Evolutionary conservation across 345 rosid species (phyloP), one percentile per base, ranked within the genome.

Genomic region (Lepidium didymum): DNA sequence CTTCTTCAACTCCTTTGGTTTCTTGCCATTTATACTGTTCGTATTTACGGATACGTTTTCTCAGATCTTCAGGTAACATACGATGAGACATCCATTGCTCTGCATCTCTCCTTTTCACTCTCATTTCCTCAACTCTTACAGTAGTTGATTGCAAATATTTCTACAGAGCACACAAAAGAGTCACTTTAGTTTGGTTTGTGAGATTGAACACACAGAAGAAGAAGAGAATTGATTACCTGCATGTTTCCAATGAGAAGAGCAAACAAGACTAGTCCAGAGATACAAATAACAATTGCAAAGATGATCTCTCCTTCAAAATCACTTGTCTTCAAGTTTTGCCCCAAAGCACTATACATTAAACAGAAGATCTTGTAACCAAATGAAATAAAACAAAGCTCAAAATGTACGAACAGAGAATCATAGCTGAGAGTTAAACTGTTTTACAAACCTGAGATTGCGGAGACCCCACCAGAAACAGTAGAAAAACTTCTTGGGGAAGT

Each of bases 201-300:
- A 55, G 9, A 33, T 19, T 56, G 34, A 73, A 37, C 49, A 31
- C 10, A 68, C n/a, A n/a, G n/a, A 38, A 46, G 45, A 46, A 21
- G 12, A 45, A 18, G 13, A n/a, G 10, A 8, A 7, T 13, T 33
- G 34, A 1, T 10, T 60, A 81, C 90, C 83, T 85, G 86, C 90
- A 83, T 85, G 56, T 85, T 85, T 63, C 90, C 87, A 31, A 85
- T 85, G 49, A 85, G 85, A 7, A 78, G 64, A 34, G 90, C 81
- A 62, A 85, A 85, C 58, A 85, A 75, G 43, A 85, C 78, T 44
- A 85, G 77, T 67, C 90, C 90, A 37, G 70, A 46, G 50, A 81
- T 53, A 35, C 84, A 67, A 41, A 83, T 78, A 73, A 60, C 15
- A 31, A 85, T 33, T 0, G 90, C 85, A 74, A 85, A 81, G 13